Base-by-base conservation (phyloP, 2,329 filamentous ascomycete species). In the Coniosporium tulheliwenetii region DNA sequence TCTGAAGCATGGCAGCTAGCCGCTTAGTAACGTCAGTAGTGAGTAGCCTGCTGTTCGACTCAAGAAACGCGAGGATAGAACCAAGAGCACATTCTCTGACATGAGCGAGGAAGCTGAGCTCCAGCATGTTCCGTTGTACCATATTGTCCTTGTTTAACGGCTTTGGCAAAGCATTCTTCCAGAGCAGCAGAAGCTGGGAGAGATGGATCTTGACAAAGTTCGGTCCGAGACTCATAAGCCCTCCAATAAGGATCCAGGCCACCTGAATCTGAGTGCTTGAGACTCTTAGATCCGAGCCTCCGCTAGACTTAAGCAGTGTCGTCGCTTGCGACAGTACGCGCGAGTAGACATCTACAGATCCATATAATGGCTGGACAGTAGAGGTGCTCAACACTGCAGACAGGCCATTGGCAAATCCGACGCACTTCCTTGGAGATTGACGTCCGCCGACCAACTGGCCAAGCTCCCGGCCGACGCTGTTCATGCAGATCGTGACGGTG, bases 191-290 rank as follows among this genome's bases (percentile, higher is more conserved):
- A 15, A 98, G 70, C 55, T 98, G 91, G 2, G 87, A 89, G 7
- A 98, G 71, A 60, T 98, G 91, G 16, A 96, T 96, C 63, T 98
- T 98, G 60, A 96, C 89, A 58, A 98, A 98, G 58, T 94, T 96
- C 3, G 91, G 89, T 0, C 91, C 91, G 1, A 98, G 71, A 1
- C 87, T 86, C 89, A 96, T 96, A 41, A 98, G 66, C 0, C 93
- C 91, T 32, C 93, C 91, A 37, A 98, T 93, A 43, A 98, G 67
- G 38, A 93, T 93, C 89, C 91, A 98, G 5, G 91, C 91, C 2
- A 98, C 87, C 56, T 98, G 91, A 16, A 98, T 86, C 55, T 98
- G 91, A 1, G 86, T 94, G 52, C 85, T 85, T 5, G 91, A 93
- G 31, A 91, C 78, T 26, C 89, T 79, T 40, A 98, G 67, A 56